Conservation (phyloP, 352 stramenopile species). For the Pythium aquatile region DNA sequence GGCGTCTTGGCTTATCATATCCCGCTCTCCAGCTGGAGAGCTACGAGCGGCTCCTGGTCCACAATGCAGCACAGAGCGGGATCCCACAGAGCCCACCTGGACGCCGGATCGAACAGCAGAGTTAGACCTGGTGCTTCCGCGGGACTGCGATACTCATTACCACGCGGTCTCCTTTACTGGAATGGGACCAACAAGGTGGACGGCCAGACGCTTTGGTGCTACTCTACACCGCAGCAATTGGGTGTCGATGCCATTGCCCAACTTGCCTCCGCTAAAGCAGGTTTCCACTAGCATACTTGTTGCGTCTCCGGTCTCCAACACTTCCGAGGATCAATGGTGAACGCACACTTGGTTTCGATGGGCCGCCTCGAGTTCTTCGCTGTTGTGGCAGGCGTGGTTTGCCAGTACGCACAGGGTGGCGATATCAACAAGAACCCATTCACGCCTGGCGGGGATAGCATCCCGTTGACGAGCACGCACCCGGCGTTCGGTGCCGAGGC, state of each 20-base stretch:
- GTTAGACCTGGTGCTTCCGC: not conserved
- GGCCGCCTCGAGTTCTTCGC: slow-evolving; percentile 14
- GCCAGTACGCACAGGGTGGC: not conserved
- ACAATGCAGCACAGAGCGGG: slow-evolving; percentile 5
- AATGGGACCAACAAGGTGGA: slow-evolving; percentile 1
- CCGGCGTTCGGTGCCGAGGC: slow-evolving; percentile 12
- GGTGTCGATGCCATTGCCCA: slow-evolving; percentile 4
- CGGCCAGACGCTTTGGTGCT: slow-evolving; percentile 3
- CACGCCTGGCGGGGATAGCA: slow-evolving; percentile 15
- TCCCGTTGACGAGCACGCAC: slow-evolving; percentile 29
- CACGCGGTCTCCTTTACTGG: not conserved
- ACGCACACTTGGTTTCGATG: not conserved
- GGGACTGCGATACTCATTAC: not conserved
- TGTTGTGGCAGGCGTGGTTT: not conserved
- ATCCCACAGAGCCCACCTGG: not conserved
- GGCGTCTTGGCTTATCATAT: not conserved
- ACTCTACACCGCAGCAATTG: not conserved
- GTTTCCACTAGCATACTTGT: slow-evolving; percentile 7
- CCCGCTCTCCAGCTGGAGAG: not conserved
- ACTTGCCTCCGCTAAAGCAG: slow-evolving; percentile 13
- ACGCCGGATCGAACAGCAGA: not conserved
- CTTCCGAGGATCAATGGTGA: not conserved
- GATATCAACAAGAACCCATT: slow-evolving; percentile 1
- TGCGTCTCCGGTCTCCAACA: slow-evolving; percentile 2
- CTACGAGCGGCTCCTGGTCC: not conserved